Conservation (phyloP, 805 yeast genomes). For the Teunomyces lycoperdinae region DNA sequence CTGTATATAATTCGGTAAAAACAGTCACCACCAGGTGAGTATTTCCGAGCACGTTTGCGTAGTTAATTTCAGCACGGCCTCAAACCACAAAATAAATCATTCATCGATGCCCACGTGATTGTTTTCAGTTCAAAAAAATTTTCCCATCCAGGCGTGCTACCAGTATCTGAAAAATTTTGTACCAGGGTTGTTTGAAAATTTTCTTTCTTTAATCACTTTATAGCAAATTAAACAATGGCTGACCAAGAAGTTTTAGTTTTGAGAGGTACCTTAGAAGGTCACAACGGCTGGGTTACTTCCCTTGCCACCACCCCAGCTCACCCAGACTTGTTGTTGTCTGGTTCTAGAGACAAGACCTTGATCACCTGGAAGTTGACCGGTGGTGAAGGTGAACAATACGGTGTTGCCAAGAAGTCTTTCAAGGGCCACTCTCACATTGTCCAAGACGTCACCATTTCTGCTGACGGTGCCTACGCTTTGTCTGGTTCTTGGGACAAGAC, state of each 20-base stretch:
- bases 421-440: slow-evolving; percentile 99
- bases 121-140: slow-evolving; percentile 3
- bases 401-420: slow-evolving; percentile 96
- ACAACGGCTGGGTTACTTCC: slow-evolving; percentile 89
- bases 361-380: slow-evolving; percentile 97
- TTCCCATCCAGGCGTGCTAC: not conserved
- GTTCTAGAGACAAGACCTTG: slow-evolving; percentile 97
- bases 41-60: slow-evolving; percentile 34
- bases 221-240: slow-evolving; percentile 48
- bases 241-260: slow-evolving; percentile 95
- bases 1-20: slow-evolving; percentile 26
- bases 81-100: not conserved
- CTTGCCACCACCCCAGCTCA: slow-evolving; percentile 96
- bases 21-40: slow-evolving; percentile 38
- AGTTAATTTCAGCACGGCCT: slow-evolving; percentile 24
- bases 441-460: slow-evolving; percentile 95
- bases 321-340: slow-evolving; percentile 97
- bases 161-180: slow-evolving; percentile 1
- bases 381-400: slow-evolving; percentile 89
- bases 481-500: slow-evolving; percentile 99
- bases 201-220: slow-evolving; percentile 5
- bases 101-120: slow-evolving; percentile 5
- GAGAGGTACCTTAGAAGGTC: slow-evolving; percentile 98
- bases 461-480: slow-evolving; percentile 96
- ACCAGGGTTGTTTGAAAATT: not conserved